Evolutionary conservation across 495 filamentous ascomycete species (phyloP), one percentile per base, ranked within the genome.

Genomic region (Bacidia gigantensis): DNA sequence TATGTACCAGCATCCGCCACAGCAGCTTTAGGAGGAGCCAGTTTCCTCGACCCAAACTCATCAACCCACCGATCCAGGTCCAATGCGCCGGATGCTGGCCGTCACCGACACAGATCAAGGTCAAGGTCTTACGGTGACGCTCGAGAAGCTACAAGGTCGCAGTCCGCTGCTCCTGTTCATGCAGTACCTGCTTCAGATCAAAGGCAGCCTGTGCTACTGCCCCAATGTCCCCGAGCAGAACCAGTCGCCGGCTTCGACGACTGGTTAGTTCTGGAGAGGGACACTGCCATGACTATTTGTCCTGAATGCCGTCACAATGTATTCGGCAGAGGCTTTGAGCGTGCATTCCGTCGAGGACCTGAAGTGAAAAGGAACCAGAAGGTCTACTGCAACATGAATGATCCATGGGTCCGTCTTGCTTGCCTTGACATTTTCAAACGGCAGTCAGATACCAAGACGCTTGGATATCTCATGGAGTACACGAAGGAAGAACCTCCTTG

Each of bases 361-460:
- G 69, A 70, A 26, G 61, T 65, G 2, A 62, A 62, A 17, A 65
- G 67, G 35, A 26, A 22, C 22, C 21, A 47, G 44, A 65, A 67
- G 40, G 67, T 72, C 14, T 60, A 66, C 25, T 86, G 82, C 57
- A 75, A 77, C 44, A 80, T 86, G 52, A 74, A 74, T 49, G 70
- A 72, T 18, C 70, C 76, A 10, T 86, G 82, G 82, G 69, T 77
- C 39, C 74, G 82, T n/a, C 67, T 84, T 5, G 81, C 81, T 1
- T 86, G 79, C 78, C 65, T 78, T 0, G 69, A 83, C 40, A 80
- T 74, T 18, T 69, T 79, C 51, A 77, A 79, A 59, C 72, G 81
- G 54, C 59, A 71, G 26, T 61, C 65, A 46, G 68, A 75, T 52
- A 66, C 79, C 12, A 70, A 75, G 25, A 67, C 84, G 18, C 67